Conservation (phyloP, 176 grass and related monocot species). For the Carex pumila region DNA sequence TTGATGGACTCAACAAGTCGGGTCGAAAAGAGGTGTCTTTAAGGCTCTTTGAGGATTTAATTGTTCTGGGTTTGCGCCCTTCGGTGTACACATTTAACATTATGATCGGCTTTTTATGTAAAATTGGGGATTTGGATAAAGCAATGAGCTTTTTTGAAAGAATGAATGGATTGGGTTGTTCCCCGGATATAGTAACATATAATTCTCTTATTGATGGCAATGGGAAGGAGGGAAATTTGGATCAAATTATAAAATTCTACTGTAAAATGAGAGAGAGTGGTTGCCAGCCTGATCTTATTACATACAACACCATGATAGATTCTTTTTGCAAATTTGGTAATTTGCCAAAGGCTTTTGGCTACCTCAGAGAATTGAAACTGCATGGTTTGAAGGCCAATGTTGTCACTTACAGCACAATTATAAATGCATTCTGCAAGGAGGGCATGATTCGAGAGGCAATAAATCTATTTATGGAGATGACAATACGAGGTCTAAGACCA, state of each 20-base stretch:
- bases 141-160: conserved; percentile 38
- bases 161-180: conserved; percentile 74
- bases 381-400: conserved; percentile 50
- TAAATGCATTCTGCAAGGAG: conserved; percentile 90
- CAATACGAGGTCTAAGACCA: conserved; percentile 55
- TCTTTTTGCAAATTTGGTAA: conserved; percentile 76
- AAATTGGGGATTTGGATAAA: conserved; percentile 52
- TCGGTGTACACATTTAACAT: conserved; percentile 94
- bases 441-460: conserved; percentile 72
- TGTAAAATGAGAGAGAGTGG: conserved; percentile 48
- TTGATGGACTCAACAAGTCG: conserved; percentile 44
- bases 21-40: conserved; percentile 23
- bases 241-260: conserved; percentile 50
- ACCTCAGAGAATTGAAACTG: conserved; percentile 74
- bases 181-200: conserved; percentile 63
- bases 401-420: conserved; percentile 77
- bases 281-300: conserved; percentile 63
- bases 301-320: conserved; percentile 81
- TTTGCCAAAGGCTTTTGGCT: conserved; percentile 55
- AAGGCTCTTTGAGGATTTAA: conserved; percentile 53
- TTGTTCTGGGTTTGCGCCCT: conserved; percentile 31
- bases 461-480: conserved; percentile 88
- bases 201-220: conserved; percentile 91
- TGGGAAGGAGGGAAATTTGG: conserved; percentile 67
- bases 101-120: conserved; percentile 86